Percentiles rank a stretch among this genome's conserved stretches.
Evolutionary conservation across 441 rosid species (phyloP).

Genomic region (Eruca vesicaria): DNA sequence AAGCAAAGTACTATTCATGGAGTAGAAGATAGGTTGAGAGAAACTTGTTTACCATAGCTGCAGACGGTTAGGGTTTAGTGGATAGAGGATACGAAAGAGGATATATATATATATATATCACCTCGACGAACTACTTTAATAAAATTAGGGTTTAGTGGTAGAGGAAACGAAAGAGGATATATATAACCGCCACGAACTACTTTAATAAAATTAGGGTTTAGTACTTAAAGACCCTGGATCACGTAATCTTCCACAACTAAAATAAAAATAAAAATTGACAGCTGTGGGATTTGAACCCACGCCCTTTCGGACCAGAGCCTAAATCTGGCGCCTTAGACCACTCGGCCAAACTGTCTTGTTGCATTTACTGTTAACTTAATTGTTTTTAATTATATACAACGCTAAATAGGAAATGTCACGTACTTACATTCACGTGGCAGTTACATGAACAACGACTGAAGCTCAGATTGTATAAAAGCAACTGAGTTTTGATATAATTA

Average conservation of each 20-base stretch:
- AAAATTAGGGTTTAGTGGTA: background rate
- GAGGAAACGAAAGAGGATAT: background rate
- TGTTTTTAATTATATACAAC: too few relatives aligned
- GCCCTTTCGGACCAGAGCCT: constrained; percentile 99
- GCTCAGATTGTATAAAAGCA: background rate
- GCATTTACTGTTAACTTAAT: too few relatives aligned
- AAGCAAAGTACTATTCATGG: background rate
- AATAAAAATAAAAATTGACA: constrained; percentile 39
- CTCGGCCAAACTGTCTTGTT: constrained; percentile 79
- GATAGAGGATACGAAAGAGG: background rate
- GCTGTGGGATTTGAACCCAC: constrained; percentile 99
- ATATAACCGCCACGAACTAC: background rate
- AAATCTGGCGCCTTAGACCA: constrained; percentile 99
- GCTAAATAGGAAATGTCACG: too few relatives aligned
- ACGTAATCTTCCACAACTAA: background rate
- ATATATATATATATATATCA: background rate
- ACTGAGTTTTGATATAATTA: background rate
- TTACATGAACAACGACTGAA: background rate
- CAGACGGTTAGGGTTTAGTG: background rate
- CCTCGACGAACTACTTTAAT: background rate
- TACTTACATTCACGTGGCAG: too few relatives aligned
- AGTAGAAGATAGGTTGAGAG: background rate
- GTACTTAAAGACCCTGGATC: background rate
- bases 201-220: background rate
- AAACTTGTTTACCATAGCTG: constrained; percentile 3